A percentile compares a stretch with the other conserved stretches of the same genome.
phyloP scores from a whole-genome alignment of 345 rosid species.

The Ceriops zippeliana region DNA sequence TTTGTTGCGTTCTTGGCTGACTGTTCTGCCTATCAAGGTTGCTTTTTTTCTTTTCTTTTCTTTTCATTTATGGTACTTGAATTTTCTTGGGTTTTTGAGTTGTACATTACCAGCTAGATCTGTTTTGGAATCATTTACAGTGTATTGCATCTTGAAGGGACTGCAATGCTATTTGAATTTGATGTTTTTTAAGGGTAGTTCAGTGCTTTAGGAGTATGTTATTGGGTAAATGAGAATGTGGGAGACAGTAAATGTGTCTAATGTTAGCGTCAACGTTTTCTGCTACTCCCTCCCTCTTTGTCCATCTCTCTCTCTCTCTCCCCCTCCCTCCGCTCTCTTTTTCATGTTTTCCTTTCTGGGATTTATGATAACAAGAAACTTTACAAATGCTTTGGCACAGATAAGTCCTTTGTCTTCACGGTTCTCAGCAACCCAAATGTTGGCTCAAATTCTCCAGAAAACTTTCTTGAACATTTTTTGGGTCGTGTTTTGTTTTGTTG shows the following conservation, averaged over 20 bases:
- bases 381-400: not conserved
- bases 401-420: not conserved
- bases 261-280: not conserved
- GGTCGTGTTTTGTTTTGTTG: no score
- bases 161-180: not conserved
- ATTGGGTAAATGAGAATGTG: not conserved
- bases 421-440: not conserved
- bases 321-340: no score
- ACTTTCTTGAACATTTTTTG: no score
- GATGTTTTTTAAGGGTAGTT: not conserved
- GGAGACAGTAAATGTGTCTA: not conserved
- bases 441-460: not conserved
- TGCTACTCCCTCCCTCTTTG: no score
- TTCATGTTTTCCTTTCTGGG: not conserved
- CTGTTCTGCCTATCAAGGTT: constrained; percentile 50
- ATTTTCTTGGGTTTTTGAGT: not conserved
- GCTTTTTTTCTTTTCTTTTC: no score
- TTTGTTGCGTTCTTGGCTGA: not conserved
- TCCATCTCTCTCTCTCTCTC: no score
- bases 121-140: not conserved
- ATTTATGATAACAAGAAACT: not conserved
- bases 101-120: not conserved
- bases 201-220: not conserved
- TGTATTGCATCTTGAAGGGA: not conserved
- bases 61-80: not conserved